Evolutionary conservation across 306 rosid genomes (phyloP).

Genomic region (Malus sieversii): DNA sequence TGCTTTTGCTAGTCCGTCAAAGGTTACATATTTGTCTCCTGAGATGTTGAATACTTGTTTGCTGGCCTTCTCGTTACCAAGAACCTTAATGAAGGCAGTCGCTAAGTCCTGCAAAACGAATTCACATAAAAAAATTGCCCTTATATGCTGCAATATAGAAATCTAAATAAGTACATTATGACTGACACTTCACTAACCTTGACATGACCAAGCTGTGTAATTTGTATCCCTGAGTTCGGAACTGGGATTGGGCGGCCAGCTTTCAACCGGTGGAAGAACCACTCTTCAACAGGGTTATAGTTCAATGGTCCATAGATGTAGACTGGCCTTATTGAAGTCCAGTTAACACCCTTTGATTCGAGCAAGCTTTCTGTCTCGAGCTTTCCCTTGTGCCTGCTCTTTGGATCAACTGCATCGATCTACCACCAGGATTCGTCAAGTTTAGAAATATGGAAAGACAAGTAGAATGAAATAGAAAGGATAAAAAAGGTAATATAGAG

Average conservation of each 20-base stretch:
- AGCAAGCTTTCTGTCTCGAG: slow-evolving; percentile 89
- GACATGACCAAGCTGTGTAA: slow-evolving; percentile 94
- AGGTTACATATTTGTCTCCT: slow-evolving; percentile 84
- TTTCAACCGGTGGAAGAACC: slow-evolving; percentile 98
- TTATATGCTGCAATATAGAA: background rate
- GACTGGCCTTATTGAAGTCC: slow-evolving; percentile 95
- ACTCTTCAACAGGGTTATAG: slow-evolving; percentile 95
- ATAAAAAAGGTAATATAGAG: background rate
- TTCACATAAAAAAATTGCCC: slow-evolving; percentile 6
- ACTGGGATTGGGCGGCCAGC: slow-evolving; percentile 97
- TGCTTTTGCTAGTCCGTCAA: slow-evolving; percentile 91
- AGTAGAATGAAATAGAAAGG: background rate
- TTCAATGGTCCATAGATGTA: slow-evolving; percentile 95
- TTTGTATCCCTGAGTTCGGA: slow-evolving; percentile 79
- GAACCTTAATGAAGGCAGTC: slow-evolving; percentile 65
- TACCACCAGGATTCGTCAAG: slow-evolving; percentile 22
- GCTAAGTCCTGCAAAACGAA: slow-evolving; percentile 78
- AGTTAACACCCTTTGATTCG: slow-evolving; percentile 62
- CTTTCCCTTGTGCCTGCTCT: slow-evolving; percentile 99
- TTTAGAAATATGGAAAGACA: background rate
- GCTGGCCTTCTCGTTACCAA: slow-evolving; percentile 83
- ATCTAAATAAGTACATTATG: background rate
- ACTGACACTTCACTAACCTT: slow-evolving; percentile 37
- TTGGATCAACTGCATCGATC: slow-evolving; percentile 93
- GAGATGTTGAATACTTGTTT: slow-evolving; percentile 88